phyloP scores from a whole-genome alignment of 345 rosid species.

The Anastatica hierochuntica region DNA sequence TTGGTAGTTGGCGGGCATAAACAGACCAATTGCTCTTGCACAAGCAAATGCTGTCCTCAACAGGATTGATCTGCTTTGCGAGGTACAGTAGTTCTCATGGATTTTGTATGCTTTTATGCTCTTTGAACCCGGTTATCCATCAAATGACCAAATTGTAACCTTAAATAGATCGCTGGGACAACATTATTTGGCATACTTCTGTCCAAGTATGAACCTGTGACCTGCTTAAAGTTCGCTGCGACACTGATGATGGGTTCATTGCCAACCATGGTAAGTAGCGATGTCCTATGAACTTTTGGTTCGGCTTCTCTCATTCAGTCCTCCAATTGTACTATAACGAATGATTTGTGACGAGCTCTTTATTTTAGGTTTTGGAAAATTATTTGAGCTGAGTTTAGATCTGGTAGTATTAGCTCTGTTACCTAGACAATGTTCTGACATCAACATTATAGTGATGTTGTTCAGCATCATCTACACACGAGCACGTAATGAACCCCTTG shows the following conservation, averaged over 20 bases:
- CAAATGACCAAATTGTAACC: not conserved
- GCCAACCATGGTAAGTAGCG: conserved; percentile 65
- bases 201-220: conserved; percentile 66
- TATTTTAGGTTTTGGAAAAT: not conserved
- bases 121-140: not conserved
- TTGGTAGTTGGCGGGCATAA: conserved; percentile 76
- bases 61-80: conserved; percentile 84
- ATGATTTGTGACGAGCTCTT: not conserved
- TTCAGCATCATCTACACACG: not conserved
- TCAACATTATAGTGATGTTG: not conserved
- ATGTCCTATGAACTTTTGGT: not conserved
- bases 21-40: conserved; percentile 84
- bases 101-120: not conserved
- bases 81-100: conserved; percentile 33
- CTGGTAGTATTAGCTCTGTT: not conserved
- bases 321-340: not conserved
- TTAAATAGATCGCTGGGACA: conserved; percentile 74
- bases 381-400: not conserved
- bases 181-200: conserved; percentile 75
- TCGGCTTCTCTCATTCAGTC: not conserved
- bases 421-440: not conserved
- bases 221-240: conserved; percentile 78
- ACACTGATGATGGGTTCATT: conserved; percentile 56
- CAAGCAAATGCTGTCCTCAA: conserved; percentile 88
- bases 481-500: not conserved